Base-by-base conservation (phyloP, 345 rosid species). In the Citrus inodora region DNA sequence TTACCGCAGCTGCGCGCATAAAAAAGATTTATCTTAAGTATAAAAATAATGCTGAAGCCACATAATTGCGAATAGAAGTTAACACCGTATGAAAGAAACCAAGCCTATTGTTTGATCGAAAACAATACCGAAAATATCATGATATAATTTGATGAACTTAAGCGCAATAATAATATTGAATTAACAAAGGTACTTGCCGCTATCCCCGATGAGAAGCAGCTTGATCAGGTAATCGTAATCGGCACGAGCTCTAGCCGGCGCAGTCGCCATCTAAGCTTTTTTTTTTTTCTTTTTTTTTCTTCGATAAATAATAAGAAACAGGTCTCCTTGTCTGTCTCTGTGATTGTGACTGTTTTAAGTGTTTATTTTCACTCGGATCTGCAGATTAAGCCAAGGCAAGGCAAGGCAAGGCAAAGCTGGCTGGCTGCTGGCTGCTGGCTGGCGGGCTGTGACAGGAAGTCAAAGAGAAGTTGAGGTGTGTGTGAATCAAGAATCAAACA, bases 191-290 rank as follows among this genome's bases (percentile, higher is more conserved):
- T 67, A 78, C 71, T 48, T 76, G 78, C 86, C 90, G 67, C 90
- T 87, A 69, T 87, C 90, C 32, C 90, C 88, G 73, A 85, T 85
- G 73, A 87, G 86, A 74, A 87, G 87, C 27, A 87, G 90, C 80
- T 85, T 87, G 68, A 85, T 84, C 73, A 87, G 85, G 80, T 78
- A 87, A 82, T 87, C 90, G 69, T 87, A 87, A 78, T 87, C 88
- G 46, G 88, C 84, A 40, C 90, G 88, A 82, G 88, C 90, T 80
- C 90, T 87, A 22, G 82, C 80, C 30, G 90, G 87, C 42, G 87
- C 82, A 71, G 84, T 86, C 17, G 87, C 90, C 90, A 87, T 87
- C 48, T 72, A 53, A 51, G 48, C 48, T 11, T 51, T 28, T 40
- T 5, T 16, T 22, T 56, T 21, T 22, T 3, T n/a, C n/a, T 24